phyloP scores from a whole-genome alignment of 2,329 filamentous ascomycete species.

The Pseudogymnoascus sp. region DNA sequence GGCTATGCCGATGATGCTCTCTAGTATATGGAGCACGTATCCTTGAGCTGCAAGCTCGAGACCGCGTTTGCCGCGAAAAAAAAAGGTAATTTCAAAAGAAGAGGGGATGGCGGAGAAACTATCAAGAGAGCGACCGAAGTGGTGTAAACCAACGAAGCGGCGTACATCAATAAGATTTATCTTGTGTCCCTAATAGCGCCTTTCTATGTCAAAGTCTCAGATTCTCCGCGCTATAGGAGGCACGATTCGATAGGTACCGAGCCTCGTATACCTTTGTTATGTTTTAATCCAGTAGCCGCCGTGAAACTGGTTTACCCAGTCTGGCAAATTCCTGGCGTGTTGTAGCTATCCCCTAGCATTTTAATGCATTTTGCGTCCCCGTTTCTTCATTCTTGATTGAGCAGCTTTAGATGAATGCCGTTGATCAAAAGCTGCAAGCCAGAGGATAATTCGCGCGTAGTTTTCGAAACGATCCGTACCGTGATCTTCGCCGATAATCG shows the following conservation, averaged over 20 bases:
- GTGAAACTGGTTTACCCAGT: background rate
- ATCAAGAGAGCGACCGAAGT: background rate
- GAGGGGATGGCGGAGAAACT: background rate
- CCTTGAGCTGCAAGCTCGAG: background rate
- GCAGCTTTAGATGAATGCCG: background rate
- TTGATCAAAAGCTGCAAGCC: background rate
- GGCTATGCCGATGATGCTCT: background rate
- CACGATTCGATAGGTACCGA: no score
- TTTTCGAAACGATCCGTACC: conserved; percentile 2
- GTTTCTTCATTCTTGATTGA: background rate
- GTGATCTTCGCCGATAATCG: conserved; percentile 13
- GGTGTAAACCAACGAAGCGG: background rate
- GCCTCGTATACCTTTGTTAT: background rate
- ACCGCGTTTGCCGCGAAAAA: background rate
- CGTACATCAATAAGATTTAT: background rate
- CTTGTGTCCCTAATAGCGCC: background rate
- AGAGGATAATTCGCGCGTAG: background rate
- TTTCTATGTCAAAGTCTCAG: background rate
- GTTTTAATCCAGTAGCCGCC: background rate
- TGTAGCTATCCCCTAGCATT: background rate
- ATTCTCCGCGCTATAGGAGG: background rate
- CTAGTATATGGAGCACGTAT: background rate
- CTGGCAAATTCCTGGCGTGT: background rate
- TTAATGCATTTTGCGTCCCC: background rate
- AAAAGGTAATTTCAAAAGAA: background rate